phyloP scores from a whole-genome alignment of 2,329 filamentous ascomycete species.

The Cryphonectria carpinicola region DNA sequence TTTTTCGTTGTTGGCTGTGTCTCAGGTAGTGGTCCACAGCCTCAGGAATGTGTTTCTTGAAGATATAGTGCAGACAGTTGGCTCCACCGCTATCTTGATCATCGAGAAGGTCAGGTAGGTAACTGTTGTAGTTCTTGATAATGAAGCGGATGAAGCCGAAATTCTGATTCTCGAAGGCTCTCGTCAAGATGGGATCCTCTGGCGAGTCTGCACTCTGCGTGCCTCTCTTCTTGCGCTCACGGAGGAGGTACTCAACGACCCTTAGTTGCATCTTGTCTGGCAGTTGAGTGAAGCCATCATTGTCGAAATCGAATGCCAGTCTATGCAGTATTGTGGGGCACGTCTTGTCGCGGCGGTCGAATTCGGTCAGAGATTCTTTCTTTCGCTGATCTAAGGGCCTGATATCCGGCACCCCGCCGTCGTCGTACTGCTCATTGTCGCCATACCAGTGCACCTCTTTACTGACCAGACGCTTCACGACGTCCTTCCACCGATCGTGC shows the following conservation, averaged over 20 bases:
- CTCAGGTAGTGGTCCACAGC: not conserved
- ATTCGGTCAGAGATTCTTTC: not conserved
- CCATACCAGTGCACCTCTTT: too few species aligned
- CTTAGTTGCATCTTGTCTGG: not conserved
- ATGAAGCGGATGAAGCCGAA: slow-evolving; percentile 2
- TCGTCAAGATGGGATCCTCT: slow-evolving; percentile 9
- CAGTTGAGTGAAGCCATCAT: not conserved
- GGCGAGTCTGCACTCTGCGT: not conserved
- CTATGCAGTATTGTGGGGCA: slow-evolving; percentile 6
- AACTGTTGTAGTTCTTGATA: not conserved
- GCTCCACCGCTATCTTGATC: not conserved
- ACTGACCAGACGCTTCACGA: too few species aligned
- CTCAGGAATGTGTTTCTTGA: not conserved
- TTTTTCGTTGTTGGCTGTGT: not conserved
- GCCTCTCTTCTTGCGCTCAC: not conserved
- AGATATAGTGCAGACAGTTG: slow-evolving; percentile 16
- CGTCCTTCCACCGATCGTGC: too few species aligned
- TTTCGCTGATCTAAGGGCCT: not conserved
- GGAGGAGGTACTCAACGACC: not conserved
- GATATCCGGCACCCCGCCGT: too few species aligned
- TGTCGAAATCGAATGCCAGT: not conserved
- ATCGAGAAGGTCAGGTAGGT: not conserved
- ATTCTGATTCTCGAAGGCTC: not conserved
- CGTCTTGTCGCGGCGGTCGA: not conserved
- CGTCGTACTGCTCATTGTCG: too few species aligned